Conservation (phyloP, 176 grass and related monocot genomes). For the Chrysopogon serrulatus region DNA sequence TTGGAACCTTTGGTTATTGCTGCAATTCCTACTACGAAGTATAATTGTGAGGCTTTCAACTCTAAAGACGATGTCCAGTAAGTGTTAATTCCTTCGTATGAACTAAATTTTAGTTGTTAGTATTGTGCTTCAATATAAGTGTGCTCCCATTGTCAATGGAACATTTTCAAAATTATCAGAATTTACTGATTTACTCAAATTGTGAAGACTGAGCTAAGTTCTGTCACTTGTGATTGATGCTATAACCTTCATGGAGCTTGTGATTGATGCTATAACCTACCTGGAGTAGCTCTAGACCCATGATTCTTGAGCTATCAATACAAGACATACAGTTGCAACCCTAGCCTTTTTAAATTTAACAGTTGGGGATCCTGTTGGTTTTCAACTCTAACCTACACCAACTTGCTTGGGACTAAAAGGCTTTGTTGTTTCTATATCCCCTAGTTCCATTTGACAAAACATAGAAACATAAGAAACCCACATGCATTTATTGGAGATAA, state of each 20-base stretch:
- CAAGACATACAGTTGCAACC: background rate
- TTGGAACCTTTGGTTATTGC: constrained; percentile 68
- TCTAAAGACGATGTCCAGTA: constrained; percentile 73
- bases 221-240: background rate
- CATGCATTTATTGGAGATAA: background rate
- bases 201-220: background rate
- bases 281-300: background rate
- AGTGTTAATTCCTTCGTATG: constrained; percentile 24
- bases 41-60: constrained; percentile 40
- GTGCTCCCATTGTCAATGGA: background rate
- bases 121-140: background rate
- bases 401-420: too few species aligned
- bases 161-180: background rate
- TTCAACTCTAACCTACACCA: too few species aligned
- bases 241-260: background rate
- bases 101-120: background rate
- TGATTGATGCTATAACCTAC: background rate
- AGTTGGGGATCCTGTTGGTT: too few species aligned
- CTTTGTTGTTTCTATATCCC: background rate
- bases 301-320: background rate
- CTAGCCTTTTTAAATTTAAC: background rate
- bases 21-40: constrained; percentile 68
- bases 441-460: background rate
- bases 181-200: background rate
- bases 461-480: constrained; percentile 4